Base-by-base conservation (phyloP, 805 yeast species). In the Candida succiphila region DNA sequence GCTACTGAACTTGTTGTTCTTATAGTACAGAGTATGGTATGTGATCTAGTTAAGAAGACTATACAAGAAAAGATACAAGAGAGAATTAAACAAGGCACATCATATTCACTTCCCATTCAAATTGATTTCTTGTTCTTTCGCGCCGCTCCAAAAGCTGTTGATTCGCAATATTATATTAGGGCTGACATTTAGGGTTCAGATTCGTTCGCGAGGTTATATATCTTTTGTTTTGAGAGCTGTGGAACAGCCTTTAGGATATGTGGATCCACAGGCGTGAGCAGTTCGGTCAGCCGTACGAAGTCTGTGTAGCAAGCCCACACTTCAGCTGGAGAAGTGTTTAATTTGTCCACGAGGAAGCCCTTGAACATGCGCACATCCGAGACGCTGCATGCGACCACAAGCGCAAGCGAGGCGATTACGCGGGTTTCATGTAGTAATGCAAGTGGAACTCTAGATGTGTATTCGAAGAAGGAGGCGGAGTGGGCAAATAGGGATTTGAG, bases 391-490 rank as follows among this genome's bases (percentile, higher is more conserved):
- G 46, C 39, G 14, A 53, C 25, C 5, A 45, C 42, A 8, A 50
- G 32, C 3, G 49, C 56, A 17, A 48, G 31, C 5, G 47, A 52
- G 23, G 53, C 43, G 4, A 57, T 38, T 1, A 36, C 41, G 21
- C 48, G 38, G 3, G 48, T 34, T 2, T 44, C 41, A 30, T 42
- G 47, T 7, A 56, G 20, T 24, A 57, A 29, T 17, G 44, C 17
- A n/a, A 57, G 17, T 2, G 62, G 60, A 16, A 53, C 36, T 33
- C 60, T 39, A 3, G 51, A 45, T 7, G 49, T 25, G 10, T 46
- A 18, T 33, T 57, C 62, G 35, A 44, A 48, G 25, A 50, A 41
- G 27, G 45, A 43, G 3, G 56, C 44, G 29, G 52, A 41, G 16
- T 46, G 37, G 15, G 45, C 42, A 26, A 52, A 53, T 7, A 42